Base-by-base conservation (phyloP, 2,329 filamentous ascomycete genomes). In the Epichloe elymi region DNA sequence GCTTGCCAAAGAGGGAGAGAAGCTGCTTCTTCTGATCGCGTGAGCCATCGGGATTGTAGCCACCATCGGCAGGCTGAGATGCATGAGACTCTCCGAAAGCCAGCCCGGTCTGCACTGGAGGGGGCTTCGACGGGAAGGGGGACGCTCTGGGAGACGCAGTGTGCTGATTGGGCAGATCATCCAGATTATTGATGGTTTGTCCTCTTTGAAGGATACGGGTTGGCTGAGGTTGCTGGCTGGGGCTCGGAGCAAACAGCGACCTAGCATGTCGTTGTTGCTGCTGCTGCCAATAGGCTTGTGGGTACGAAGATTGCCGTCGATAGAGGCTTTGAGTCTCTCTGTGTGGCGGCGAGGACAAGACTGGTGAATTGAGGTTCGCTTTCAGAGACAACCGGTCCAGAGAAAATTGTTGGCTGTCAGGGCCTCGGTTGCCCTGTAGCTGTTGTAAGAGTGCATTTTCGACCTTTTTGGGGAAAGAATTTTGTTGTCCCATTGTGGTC, bases 1-100 rank as follows among this genome's bases (percentile, higher is more conserved):
- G 60, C 59, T 78, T 78, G 26, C 77, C 75, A 59, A 87, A 85
- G 2, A 87, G 73, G 5, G 82, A 84, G 12, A 87, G 69, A 69
- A 76, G 19, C 54, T 64, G 59, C 51, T 60, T 56, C 53, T 67
- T 67, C 55, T 68, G 64, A 19, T 63, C 60, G 35, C 57, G 54
- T 3, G 63, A 57, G n/a, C 58, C 63, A 33, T 61, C 58, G 3
- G 61, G 54, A 8, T 59, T 57, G 40, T 56, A 53, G 46, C 45
- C 51, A 20, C 10, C 20, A 23, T 51, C 48, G 12, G 33, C 52
- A 8, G 47, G n/a, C 10, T 15, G 35, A 44, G 46, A 20, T 5
- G 14, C 35, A 15, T 7, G 15, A 40, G 46, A 30, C 5, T 4
- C 26, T 15, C 15, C 46, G 1, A 7, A 14, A 7, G 23, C 23